These are phyloP conservation scores for Pseudogymnoascus sp. DNA, from an alignment of 2,329 filamentous ascomycete genomes.

Conservation along the genomic window DNA sequence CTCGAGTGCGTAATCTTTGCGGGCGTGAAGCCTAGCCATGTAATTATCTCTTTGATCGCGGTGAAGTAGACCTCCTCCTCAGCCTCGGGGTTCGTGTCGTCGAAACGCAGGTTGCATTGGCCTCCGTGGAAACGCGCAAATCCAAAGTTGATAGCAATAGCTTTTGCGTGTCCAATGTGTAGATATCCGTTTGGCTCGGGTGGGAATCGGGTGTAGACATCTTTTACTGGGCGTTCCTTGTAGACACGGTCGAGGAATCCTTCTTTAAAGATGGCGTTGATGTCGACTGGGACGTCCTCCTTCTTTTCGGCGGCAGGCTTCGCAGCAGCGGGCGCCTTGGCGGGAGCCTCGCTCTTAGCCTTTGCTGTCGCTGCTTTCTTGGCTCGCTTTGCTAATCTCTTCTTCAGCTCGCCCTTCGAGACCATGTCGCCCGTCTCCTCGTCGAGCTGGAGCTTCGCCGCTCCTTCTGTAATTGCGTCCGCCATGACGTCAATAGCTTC, in stretches of 20 bases:
- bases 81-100: constrained; percentile 91
- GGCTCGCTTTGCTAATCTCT: constrained; percentile 50
- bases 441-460: constrained; percentile 54
- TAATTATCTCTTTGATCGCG: constrained; percentile 81
- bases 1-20: constrained; percentile 76
- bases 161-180: constrained; percentile 91
- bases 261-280: constrained; percentile 69
- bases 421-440: constrained; percentile 60
- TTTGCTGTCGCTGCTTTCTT: constrained; percentile 50
- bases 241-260: constrained; percentile 70
- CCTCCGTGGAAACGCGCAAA: constrained; percentile 74
- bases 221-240: constrained; percentile 55
- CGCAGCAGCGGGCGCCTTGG: constrained; percentile 29
- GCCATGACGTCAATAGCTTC: constrained; percentile 33
- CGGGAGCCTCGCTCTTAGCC: constrained; percentile 39
- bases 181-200: constrained; percentile 90
- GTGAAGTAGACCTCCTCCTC: constrained; percentile 86
- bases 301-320: constrained; percentile 21
- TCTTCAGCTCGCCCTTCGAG: constrained; percentile 57
- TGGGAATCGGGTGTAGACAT: constrained; percentile 66
- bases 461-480: constrained; percentile 36
- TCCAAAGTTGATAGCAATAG: constrained; percentile 93
- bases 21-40: constrained; percentile 81
- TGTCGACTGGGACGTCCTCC: constrained; percentile 38
- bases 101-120: constrained; percentile 66